A percentile compares a stretch with the other conserved stretches of the same genome.
These are phyloP conservation scores for Spathaspora gorwiae DNA, from an alignment of 805 yeast genomes.

Conservation along the genomic window DNA sequence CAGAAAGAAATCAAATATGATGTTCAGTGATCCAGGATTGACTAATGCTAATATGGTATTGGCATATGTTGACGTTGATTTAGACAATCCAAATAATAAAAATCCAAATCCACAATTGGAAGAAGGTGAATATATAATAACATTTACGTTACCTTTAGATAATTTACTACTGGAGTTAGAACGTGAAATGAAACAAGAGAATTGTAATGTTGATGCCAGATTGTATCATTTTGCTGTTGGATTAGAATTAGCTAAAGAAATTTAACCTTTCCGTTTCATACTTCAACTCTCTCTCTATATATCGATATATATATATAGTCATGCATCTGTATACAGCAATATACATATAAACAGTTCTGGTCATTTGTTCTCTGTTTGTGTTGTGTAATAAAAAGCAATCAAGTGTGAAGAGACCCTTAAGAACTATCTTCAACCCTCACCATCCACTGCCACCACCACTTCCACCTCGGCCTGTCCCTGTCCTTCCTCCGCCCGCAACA, in stretches of 20 bases:
- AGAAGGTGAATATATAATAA: slow-evolving; percentile 88
- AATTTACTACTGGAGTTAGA: slow-evolving; percentile 52
- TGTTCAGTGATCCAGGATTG: slow-evolving; percentile 77
- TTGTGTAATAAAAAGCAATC: no score
- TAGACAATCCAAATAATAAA: slow-evolving; percentile 57
- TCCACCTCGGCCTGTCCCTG: no score
- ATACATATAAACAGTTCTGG: no score
- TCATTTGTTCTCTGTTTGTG: no score
- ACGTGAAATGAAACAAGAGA: slow-evolving; percentile 49
- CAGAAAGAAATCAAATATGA: slow-evolving; percentile 24
- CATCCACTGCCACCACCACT: no score
- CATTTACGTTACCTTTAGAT: slow-evolving; percentile 67
- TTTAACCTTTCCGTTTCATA: neutral
- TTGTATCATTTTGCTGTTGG: slow-evolving; percentile 86
- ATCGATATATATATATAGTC: no score
- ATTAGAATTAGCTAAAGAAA: slow-evolving; percentile 45
- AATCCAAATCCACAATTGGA: slow-evolving; percentile 75
- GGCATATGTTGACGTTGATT: slow-evolving; percentile 75
- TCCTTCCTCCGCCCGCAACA: no score
- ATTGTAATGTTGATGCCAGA: slow-evolving; percentile 80
- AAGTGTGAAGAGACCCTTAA: no score
- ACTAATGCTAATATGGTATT: slow-evolving; percentile 83
- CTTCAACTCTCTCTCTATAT: no score
- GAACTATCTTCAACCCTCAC: no score
- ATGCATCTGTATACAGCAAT: no score